Evolutionary conservation across 306 rosid species (phyloP).

Genomic region (Spatholobus suberectus): DNA sequence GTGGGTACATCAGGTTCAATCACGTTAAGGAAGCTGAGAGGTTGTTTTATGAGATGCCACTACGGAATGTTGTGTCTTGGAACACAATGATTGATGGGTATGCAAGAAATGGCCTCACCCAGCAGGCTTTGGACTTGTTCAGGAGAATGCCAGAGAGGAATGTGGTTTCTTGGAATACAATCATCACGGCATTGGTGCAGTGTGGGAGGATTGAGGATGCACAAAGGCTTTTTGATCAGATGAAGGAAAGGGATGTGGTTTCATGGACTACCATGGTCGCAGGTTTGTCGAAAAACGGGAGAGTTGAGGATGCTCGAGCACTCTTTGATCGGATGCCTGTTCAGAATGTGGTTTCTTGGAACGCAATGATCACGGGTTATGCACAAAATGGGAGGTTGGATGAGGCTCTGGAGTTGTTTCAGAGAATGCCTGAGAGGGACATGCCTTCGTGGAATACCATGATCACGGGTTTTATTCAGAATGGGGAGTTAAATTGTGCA

Average conservation of each 20-base stretch:
- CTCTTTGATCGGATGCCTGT: conserved; percentile 54
- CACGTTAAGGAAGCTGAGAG: conserved; percentile 53
- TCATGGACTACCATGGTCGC: conserved; percentile 60
- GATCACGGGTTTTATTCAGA: conserved; percentile 54
- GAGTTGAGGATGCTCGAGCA: conserved; percentile 50
- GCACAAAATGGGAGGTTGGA: conserved; percentile 50
- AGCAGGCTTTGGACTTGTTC: conserved; percentile 52
- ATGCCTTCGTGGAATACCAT: conserved; percentile 60
- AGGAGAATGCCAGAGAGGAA: conserved; percentile 53
- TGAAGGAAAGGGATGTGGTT: conserved; percentile 55
- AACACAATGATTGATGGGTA: conserved; percentile 60
- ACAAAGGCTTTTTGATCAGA: conserved; percentile 36
- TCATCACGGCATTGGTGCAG: conserved; percentile 48
- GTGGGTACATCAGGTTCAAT: conserved; percentile 46
- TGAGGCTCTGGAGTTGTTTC: conserved; percentile 53
- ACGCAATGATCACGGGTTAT: conserved; percentile 48
- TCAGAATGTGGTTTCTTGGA: conserved; percentile 56
- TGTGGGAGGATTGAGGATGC: conserved; percentile 55
- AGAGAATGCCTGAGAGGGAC: conserved; percentile 57
- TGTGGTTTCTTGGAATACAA: conserved; percentile 53
- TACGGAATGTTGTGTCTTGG: conserved; percentile 52
- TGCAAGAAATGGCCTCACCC: conserved; percentile 43
- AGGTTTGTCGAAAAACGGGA: conserved; percentile 48
- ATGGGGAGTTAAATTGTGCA: conserved; percentile 46
- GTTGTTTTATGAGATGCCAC: conserved; percentile 52